A percentile compares a stretch with the other conserved stretches of the same genome.
Evolutionary conservation across 352 stramenopile genomes (phyloP).

Genomic region (Phytophthora palmivora): DNA sequence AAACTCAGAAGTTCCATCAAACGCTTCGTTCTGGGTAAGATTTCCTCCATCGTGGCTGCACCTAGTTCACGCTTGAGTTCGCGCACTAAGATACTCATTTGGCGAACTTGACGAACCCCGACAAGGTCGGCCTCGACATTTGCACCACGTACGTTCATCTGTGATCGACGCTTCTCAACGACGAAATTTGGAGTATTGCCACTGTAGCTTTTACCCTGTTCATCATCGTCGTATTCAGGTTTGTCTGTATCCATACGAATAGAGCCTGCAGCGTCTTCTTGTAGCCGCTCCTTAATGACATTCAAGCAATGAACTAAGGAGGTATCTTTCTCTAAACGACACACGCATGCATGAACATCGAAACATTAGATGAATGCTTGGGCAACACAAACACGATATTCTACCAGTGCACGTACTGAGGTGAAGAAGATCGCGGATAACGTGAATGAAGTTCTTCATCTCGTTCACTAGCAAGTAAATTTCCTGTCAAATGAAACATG

Average conservation of each 20-base stretch:
- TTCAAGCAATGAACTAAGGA: conserved; percentile 64
- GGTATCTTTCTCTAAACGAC: conserved; percentile 45
- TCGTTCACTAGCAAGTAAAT: conserved; percentile 89
- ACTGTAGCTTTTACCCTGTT: conserved; percentile 19
- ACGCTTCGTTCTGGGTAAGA: conserved; percentile 75
- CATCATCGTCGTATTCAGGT: conserved; percentile 9
- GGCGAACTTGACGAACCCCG: conserved; percentile 73
- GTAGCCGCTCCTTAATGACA: conserved; percentile 45
- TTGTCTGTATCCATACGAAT: conserved; percentile 6
- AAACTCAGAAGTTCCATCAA: conserved; percentile 86
- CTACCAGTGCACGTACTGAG: conserved; percentile 53
- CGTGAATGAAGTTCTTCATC: conserved; percentile 85
- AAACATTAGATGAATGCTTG: not conserved
- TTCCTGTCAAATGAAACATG: conserved; percentile 48
- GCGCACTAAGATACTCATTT: conserved; percentile 77
- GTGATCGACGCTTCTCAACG: conserved; percentile 47
- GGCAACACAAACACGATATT: not conserved
- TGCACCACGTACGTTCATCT: conserved; percentile 8
- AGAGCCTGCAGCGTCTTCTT: conserved; percentile 18
- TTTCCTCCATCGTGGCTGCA: conserved; percentile 74
- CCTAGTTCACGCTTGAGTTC: conserved; percentile 83
- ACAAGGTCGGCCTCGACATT: conserved; percentile 41
- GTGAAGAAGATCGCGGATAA: conserved; percentile 62
- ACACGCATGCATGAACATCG: no score
- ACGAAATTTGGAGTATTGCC: conserved; percentile 64